phyloP scores from a whole-genome alignment of 495 filamentous ascomycete species.

The Trichoderma asperelloides region DNA sequence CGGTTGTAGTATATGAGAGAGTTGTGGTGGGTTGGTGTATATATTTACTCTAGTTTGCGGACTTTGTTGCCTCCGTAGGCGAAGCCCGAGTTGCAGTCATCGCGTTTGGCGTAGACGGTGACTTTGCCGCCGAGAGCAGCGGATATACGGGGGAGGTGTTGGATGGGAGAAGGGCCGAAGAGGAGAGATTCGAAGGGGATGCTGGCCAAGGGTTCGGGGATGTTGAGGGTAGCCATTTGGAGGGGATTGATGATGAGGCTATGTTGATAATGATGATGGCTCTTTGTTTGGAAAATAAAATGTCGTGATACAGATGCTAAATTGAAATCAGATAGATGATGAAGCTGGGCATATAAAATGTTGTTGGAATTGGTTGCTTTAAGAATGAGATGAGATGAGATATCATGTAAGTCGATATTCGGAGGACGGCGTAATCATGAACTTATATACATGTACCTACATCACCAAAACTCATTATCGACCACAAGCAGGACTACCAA shows the following conservation, averaged over 20 bases:
- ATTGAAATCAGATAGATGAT: too few relatives aligned
- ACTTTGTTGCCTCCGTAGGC: slow-evolving; percentile 61
- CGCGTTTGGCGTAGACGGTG: slow-evolving; percentile 52
- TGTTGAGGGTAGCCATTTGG: slow-evolving; percentile 25
- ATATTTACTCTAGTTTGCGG: slow-evolving; percentile 54
- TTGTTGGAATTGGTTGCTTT: too few relatives aligned
- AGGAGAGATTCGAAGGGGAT: slow-evolving; percentile 47
- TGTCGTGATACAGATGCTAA: too few relatives aligned
- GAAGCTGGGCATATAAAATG: too few relatives aligned
- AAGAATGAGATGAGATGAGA: too few relatives aligned
- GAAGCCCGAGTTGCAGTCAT: slow-evolving; percentile 53
- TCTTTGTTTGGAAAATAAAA: not conserved
- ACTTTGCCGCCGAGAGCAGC: slow-evolving; percentile 44
- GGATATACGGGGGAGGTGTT: slow-evolving; percentile 49
- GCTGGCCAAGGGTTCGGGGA: slow-evolving; percentile 48
- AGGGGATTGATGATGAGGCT: not conserved
- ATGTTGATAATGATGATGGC: not conserved
- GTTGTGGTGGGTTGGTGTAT: too few relatives aligned
- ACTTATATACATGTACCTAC: not conserved
- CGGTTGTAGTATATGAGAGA: not conserved
- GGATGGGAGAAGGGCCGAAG: slow-evolving; percentile 52
- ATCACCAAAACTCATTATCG: not conserved
- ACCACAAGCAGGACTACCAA: not conserved
- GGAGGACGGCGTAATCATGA: too few relatives aligned
- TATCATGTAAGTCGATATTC: too few relatives aligned